Percentiles rank a stretch among this genome's conserved stretches.
Evolutionary conservation across 2,329 filamentous ascomycete species (phyloP).

Genomic region (Cladobotryum protrusum): DNA sequence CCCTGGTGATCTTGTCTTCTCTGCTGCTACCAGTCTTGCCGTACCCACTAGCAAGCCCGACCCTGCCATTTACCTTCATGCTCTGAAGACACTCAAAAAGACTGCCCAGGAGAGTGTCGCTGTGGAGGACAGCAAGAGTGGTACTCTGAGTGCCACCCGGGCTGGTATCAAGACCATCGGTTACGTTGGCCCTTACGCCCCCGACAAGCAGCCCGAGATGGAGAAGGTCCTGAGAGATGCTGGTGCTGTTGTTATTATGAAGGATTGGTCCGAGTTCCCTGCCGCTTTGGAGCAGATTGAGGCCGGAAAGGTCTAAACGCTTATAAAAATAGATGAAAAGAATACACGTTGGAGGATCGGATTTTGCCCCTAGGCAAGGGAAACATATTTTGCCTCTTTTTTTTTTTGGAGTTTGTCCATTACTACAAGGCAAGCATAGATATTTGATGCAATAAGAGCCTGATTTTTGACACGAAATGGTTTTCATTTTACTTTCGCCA

Average conservation of each 20-base stretch:
- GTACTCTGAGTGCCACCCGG: slow-evolving; percentile 65
- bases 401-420: neutral
- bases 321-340: neutral
- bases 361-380: neutral
- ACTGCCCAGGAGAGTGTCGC: slow-evolving; percentile 67
- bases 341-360: slow-evolving; percentile 11
- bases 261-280: slow-evolving; percentile 53
- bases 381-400: neutral
- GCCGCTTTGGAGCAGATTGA: slow-evolving; percentile 40
- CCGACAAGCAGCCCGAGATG: slow-evolving; percentile 59
- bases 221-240: slow-evolving; percentile 52
- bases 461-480: neutral
- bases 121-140: slow-evolving; percentile 84
- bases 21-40: slow-evolving; percentile 70
- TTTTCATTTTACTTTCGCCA: slow-evolving; percentile 27
- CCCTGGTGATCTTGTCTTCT: slow-evolving; percentile 67
- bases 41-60: slow-evolving; percentile 86
- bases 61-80: slow-evolving; percentile 78
- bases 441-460: slow-evolving; percentile 18
- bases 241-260: slow-evolving; percentile 58
- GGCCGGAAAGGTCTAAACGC: slow-evolving; percentile 27
- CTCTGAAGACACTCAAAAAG: slow-evolving; percentile 67
- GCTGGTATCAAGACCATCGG: slow-evolving; percentile 77
- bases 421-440: neutral
- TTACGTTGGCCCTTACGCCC: slow-evolving; percentile 74